Base-by-base conservation (phyloP, 805 yeast species). In the Saccharomyces jurei region DNA sequence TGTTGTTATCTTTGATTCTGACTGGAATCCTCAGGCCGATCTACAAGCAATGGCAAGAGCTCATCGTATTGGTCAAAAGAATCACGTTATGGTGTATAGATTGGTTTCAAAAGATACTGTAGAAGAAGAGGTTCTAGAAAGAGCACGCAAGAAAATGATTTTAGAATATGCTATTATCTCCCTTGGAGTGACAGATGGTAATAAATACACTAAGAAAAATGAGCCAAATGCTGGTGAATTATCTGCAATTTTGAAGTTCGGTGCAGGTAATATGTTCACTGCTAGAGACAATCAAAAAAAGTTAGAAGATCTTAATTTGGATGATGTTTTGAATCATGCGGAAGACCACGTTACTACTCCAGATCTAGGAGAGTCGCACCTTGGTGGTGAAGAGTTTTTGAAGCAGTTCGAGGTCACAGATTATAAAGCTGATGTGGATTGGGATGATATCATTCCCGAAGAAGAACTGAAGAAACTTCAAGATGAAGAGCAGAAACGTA, bases 11-110 rank as follows among this genome's bases (percentile, higher is more conserved):
- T 94, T 94, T 72, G 99, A 94, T 72, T 89, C 96, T 4, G 99
- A 94, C 74, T 94, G 99, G 99, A 94, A 94, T 68, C 99, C 99
- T 0, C 99, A 94, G 71, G 99, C 99, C 0, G 99, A 94, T 78
- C 77, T 94, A 64, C 99, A 94, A 73, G 99, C 99, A 1, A 94
- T 94, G 99, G 99, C 99, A 0, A 83, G 99, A 73, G 99, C 99
- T 2, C 99, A 94, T 74, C 84, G 99, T 77, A 94, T 94, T 68
- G 99, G 99, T n/a, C 99, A 94, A 71, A 94, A 91, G 72, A 90
- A 89, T 64, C 99, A 94, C 72, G 99, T 94, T 41, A 89, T 89
- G 83, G 98, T 94, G 17, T 94, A 94, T 69, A 78, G 99, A 67
- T 88, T 94, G 74, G 98, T 94, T n/a, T 86, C 96, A 55, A 94